A percentile compares a stretch with the other conserved stretches of the same genome.
Evolutionary conservation across 2,329 filamentous ascomycete genomes (phyloP).

Genomic region (Leptographium wingfieldii): DNA sequence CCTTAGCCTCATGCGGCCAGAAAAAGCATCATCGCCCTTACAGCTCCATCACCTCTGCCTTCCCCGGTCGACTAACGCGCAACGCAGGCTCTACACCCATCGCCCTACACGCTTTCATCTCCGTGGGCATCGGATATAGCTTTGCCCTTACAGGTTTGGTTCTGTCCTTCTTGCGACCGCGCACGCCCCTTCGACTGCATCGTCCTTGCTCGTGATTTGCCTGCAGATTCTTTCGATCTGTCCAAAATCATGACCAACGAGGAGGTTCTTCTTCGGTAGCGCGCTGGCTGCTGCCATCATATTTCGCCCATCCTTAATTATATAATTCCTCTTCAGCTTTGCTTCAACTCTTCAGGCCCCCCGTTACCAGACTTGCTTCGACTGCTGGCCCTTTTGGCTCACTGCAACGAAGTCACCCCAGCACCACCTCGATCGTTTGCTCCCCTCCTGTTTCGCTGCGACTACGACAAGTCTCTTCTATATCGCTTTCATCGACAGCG

Average conservation of each 20-base stretch:
- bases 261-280: slow-evolving; percentile 7
- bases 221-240: not conserved
- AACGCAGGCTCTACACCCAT: not conserved
- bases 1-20: not conserved
- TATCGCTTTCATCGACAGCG: not conserved
- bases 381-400: too few species aligned
- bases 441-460: not conserved
- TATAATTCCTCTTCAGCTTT: not conserved
- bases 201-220: not conserved
- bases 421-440: not conserved
- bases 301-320: not conserved
- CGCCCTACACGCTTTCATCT: not conserved
- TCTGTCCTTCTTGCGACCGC: not conserved
- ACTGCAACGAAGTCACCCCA: too few species aligned
- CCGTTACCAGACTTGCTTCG: too few species aligned
- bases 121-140: too few species aligned
- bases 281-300: slow-evolving; percentile 5
- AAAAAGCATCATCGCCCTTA: not conserved
- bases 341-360: not conserved
- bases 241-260: slow-evolving; percentile 8
- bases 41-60: not conserved
- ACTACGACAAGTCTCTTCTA: not conserved
- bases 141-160: not conserved
- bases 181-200: not conserved
- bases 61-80: not conserved